Evolutionary conservation across 768 basidiomycete genomes (phyloP).

Genomic region (Hericium erinaceus): DNA sequence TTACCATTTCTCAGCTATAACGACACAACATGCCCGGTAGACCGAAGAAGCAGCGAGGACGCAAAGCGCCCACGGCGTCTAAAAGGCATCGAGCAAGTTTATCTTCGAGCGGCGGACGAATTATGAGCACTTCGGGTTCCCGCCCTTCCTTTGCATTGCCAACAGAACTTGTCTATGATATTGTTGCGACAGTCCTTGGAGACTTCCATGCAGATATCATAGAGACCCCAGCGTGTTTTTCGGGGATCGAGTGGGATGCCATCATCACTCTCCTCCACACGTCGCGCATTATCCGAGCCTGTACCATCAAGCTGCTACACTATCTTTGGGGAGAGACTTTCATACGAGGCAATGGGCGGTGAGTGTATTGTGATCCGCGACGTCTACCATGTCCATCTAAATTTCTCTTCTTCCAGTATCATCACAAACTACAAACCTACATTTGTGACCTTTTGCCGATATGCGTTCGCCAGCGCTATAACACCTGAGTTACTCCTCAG

Average conservation of each 20-base stretch:
- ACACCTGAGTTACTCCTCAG: too few species aligned
- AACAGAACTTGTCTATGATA: slow-evolving; percentile 7
- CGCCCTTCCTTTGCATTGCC: slow-evolving; percentile 5
- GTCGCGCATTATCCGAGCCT: slow-evolving; percentile 7
- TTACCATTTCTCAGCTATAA: background rate
- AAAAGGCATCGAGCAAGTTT: background rate
- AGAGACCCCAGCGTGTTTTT: background rate
- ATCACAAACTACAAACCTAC: too few species aligned
- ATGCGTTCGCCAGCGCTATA: too few species aligned
- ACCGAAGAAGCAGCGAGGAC: background rate
- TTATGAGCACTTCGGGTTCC: background rate
- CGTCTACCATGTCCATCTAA: too few species aligned
- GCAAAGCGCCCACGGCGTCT: background rate
- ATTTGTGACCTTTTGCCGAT: too few species aligned
- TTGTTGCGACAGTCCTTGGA: slow-evolving; percentile 7
- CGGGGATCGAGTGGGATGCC: slow-evolving; percentile 2
- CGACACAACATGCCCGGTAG: background rate
- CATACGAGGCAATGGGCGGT: background rate
- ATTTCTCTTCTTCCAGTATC: too few species aligned
- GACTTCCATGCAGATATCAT: slow-evolving; percentile 9
- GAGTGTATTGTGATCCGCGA: too few species aligned
- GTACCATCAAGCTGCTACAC: slow-evolving; percentile 10
- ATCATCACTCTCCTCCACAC: slow-evolving; percentile 7
- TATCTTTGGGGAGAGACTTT: slow-evolving; percentile 13
- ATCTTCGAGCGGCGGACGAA: background rate